phyloP scores from a whole-genome alignment of 1,284 basidiomycete genomes.

The Leccinum huronense region DNA sequence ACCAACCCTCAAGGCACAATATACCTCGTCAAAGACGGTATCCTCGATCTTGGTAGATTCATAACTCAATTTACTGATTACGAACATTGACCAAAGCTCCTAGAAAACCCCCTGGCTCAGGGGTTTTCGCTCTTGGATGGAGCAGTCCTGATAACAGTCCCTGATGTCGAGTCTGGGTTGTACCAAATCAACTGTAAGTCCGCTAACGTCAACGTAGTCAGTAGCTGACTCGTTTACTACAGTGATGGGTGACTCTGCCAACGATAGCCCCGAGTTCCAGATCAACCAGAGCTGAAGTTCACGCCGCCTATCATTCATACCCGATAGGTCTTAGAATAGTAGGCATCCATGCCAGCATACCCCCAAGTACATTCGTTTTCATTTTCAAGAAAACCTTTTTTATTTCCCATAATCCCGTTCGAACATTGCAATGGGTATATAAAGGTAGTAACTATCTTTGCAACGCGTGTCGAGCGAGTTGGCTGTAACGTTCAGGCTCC shows the following conservation, averaged over 20 bases:
- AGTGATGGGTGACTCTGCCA: slow-evolving; percentile 42
- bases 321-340: background rate
- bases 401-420: background rate
- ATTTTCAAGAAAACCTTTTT: background rate
- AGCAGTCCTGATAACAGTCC: slow-evolving; percentile 34
- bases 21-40: slow-evolving; percentile 31
- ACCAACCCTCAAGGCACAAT: slow-evolving; percentile 37
- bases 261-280: slow-evolving; percentile 37
- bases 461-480: too few relatives aligned
- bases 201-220: background rate
- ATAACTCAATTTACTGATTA: slow-evolving; percentile 1
- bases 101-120: slow-evolving; percentile 23
- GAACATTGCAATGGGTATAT: background rate
- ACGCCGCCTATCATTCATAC: background rate
- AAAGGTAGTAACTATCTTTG: too few relatives aligned
- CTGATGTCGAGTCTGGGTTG: slow-evolving; percentile 32
- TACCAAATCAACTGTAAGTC: slow-evolving; percentile 43
- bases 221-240: background rate
- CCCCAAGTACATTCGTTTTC: background rate
- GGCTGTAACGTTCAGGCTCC: too few relatives aligned
- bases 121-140: slow-evolving; percentile 38
- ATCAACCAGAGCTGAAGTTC: slow-evolving; percentile 26
- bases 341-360: background rate
- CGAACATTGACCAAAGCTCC: background rate
- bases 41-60: slow-evolving; percentile 35